phyloP scores from a whole-genome alignment of 2,329 filamentous ascomycete genomes.

The Aspergillus melleus region DNA sequence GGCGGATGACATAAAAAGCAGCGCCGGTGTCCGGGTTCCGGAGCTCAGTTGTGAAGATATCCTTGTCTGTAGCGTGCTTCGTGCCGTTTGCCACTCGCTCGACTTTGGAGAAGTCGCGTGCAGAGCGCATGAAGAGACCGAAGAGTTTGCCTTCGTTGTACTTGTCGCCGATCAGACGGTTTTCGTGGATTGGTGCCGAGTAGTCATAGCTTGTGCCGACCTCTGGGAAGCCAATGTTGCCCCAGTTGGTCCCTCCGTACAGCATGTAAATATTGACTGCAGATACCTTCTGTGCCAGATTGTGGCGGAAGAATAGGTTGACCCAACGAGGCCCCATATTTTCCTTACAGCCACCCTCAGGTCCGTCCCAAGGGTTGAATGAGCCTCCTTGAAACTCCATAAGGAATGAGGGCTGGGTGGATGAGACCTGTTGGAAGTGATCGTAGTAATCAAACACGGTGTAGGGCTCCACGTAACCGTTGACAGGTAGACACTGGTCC shows the following conservation, averaged over 20 bases:
- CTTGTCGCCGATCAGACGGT: constrained; percentile 54
- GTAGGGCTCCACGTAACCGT: constrained; percentile 42
- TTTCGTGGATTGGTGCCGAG: constrained; percentile 54
- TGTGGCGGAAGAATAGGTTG: constrained; percentile 59
- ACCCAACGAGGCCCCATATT: constrained; percentile 51
- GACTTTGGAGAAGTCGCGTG: constrained; percentile 52
- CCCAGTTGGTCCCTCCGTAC: constrained; percentile 59
- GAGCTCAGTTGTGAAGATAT: constrained; percentile 54
- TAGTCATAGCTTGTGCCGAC: constrained; percentile 52
- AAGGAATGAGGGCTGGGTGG: constrained; percentile 54
- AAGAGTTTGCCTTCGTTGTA: constrained; percentile 57
- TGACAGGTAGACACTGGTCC: too few species aligned
- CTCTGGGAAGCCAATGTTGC: constrained; percentile 50
- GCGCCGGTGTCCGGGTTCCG: constrained; percentile 52
- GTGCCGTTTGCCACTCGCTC: constrained; percentile 58
- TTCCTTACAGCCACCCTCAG: constrained; percentile 50
- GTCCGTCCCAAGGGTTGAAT: constrained; percentile 56
- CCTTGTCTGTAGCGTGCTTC: constrained; percentile 42
- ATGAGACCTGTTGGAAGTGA: constrained; percentile 59
- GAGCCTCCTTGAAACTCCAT: constrained; percentile 57
- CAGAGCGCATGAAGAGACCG: constrained; percentile 55
- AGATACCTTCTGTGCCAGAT: constrained; percentile 53
- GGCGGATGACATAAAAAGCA: constrained; percentile 54
- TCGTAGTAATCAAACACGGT: constrained; percentile 56
- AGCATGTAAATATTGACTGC: constrained; percentile 55